These are phyloP conservation scores for Quercus cerris DNA, from an alignment of 306 rosid genomes.

Conservation along the genomic window DNA sequence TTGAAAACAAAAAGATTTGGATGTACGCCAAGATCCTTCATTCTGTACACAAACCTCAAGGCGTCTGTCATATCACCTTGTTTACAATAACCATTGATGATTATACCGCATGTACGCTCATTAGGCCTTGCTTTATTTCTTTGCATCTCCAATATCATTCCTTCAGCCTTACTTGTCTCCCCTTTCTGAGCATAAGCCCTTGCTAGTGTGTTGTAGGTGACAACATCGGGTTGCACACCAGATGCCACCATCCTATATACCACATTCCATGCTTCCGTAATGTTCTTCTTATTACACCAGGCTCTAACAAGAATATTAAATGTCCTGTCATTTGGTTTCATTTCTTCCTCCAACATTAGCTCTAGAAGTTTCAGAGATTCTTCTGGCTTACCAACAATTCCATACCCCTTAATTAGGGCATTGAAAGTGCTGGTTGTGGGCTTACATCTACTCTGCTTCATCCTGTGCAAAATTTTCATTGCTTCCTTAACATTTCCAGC, in stretches of 20 bases:
- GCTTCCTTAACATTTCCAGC: slow-evolving; percentile 71
- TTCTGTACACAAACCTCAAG: slow-evolving; percentile 68
- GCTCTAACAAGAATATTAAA: slow-evolving; percentile 83
- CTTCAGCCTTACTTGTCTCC: slow-evolving; percentile 67
- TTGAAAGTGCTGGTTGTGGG: slow-evolving; percentile 88
- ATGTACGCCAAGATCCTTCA: slow-evolving; percentile 71
- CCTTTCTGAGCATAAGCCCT: slow-evolving; percentile 87
- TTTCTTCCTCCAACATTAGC: slow-evolving; percentile 55
- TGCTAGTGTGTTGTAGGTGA: slow-evolving; percentile 81
- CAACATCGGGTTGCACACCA: slow-evolving; percentile 80
- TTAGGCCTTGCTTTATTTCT: slow-evolving; percentile 58
- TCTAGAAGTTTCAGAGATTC: slow-evolving; percentile 67
- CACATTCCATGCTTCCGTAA: slow-evolving; percentile 73
- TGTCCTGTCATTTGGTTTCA: slow-evolving; percentile 79
- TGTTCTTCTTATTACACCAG: slow-evolving; percentile 68
- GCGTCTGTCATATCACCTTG: slow-evolving; percentile 85
- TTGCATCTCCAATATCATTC: slow-evolving; percentile 67
- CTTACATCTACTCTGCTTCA: slow-evolving; percentile 77
- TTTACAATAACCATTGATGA: slow-evolving; percentile 78
- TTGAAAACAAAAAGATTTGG: slow-evolving; percentile 85
- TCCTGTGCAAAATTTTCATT: slow-evolving; percentile 63
- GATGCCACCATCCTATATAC: slow-evolving; percentile 68
- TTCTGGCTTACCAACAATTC: slow-evolving; percentile 68
- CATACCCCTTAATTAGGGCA: slow-evolving; percentile 88
- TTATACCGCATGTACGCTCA: slow-evolving; percentile 87